Evolutionary conservation across 2,329 filamentous ascomycete species (phyloP).

Genomic region (Aspergillus sp.): DNA sequence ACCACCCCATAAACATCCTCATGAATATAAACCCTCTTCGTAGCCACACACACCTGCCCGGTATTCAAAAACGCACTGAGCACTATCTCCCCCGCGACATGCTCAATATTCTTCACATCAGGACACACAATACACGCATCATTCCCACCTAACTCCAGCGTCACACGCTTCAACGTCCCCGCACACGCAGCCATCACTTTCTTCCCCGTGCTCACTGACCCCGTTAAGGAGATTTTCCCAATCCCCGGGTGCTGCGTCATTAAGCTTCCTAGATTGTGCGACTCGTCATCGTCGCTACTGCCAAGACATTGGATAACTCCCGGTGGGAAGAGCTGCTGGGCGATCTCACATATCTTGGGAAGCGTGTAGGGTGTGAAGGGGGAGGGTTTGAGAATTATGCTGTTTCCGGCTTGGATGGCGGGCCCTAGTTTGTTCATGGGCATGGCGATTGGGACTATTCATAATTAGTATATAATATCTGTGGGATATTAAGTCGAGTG

Average conservation of each 20-base stretch:
- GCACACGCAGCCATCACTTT: conserved; percentile 24
- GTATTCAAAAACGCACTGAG: neutral
- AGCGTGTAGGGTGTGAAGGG: neutral
- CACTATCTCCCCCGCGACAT: neutral
- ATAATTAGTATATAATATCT: neutral
- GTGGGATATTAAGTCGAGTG: neutral
- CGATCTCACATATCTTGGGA: neutral
- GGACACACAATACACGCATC: conserved; percentile 27
- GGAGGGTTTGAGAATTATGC: neutral
- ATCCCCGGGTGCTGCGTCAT: conserved; percentile 12
- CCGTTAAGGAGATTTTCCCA: conserved; percentile 22
- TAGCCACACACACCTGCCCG: neutral
- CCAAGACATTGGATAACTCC: neutral
- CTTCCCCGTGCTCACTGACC: conserved; percentile 19
- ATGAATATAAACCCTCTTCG: neutral
- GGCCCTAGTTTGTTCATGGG: neutral
- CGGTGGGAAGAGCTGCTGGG: neutral
- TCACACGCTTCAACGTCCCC: conserved; percentile 42
- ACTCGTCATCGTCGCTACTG: neutral
- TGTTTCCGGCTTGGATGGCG: neutral
- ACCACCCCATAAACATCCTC: neutral
- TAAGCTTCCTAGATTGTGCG: neutral
- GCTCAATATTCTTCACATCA: neutral
- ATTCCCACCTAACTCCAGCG: conserved; percentile 48
- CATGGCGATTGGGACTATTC: neutral